Conservation (phyloP, 805 yeast genomes). For the Saccharomyces paradoxus region DNA sequence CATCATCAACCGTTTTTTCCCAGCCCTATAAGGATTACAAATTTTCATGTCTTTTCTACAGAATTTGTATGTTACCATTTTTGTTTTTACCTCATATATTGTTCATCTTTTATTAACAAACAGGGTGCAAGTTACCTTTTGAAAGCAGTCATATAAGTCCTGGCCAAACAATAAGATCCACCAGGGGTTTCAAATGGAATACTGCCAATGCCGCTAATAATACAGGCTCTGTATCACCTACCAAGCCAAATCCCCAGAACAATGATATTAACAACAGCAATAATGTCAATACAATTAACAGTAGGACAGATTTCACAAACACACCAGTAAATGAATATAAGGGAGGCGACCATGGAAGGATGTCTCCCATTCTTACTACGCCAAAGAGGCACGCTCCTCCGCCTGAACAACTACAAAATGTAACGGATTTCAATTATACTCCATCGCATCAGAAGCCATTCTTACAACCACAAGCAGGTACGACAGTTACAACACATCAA, state of each 20-base stretch:
- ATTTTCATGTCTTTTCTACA: slow-evolving; percentile 23
- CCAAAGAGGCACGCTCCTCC: slow-evolving; percentile 1
- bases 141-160: slow-evolving; percentile 33
- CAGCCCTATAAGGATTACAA: background rate
- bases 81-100: background rate
- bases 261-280: slow-evolving; percentile 2
- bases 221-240: background rate
- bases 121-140: background rate
- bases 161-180: slow-evolving; percentile 40
- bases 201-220: slow-evolving; percentile 10
- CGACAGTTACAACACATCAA: slow-evolving; percentile 48
- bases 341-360: background rate
- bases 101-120: slow-evolving; percentile 5
- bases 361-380: background rate
- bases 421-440: slow-evolving; percentile 31
- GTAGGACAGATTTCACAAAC: background rate
- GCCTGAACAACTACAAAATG: slow-evolving; percentile 6
- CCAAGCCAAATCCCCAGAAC: background rate
- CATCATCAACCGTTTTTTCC: background rate
- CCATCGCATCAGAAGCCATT: slow-evolving; percentile 32
- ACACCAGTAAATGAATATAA: slow-evolving; percentile 7
- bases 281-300: background rate
- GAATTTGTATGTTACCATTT: slow-evolving; percentile 21
- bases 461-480: slow-evolving; percentile 25
- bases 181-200: slow-evolving; percentile 39